Base-by-base conservation (phyloP, 2,329 filamentous ascomycete species). In the Sporothrix euskadiensis region DNA sequence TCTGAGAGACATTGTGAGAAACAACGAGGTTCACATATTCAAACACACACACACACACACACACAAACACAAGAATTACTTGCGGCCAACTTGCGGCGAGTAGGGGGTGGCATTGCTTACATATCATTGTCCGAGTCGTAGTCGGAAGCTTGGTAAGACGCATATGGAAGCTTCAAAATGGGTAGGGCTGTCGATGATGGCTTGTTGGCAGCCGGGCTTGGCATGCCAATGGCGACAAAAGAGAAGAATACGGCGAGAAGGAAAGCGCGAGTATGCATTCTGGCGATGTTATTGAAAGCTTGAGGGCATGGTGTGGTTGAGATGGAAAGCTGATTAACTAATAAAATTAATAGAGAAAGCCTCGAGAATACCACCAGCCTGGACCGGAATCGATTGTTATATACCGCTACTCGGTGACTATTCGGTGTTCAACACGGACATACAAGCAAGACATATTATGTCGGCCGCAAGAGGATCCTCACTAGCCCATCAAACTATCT, bases 121-220 rank as follows among this genome's bases (percentile, higher is more conserved):
- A 79, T 75, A 56, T 79, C 78, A 19, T 75, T 74, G 2, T 73
- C 22, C 3, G 75, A 49, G 14, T 75, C 75, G 52, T 79, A 78
- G 47, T 59, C 74, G 2, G 76, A 66, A 0, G 78, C 78, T 70
- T 71, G 74, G 57, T 78, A 79, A 1, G 77, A 77, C 0, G 73
- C 77, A 75, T 78, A 79, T 3, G 78, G 77, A 22, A 79, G 76
- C 10, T 74, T 77, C 26, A 79, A 57, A 26, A 78, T 75, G 5
- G 78, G 78, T 59, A 79, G 35, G 10, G 72, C 41, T 12, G 71
- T 14, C 8, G 69, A 74, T 19, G 66, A 71, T 7, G 71, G 72
- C 73, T 76, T 65, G 16, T 49, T 57, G 2, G 30, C 54, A 0
- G 63, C 16, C 4, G 74, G 66, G 74, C 71, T 54, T 52, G 75